A percentile compares a stretch with the other conserved stretches of the same genome.
Evolutionary conservation across 2,329 filamentous ascomycete genomes (phyloP).

Genomic region (Cladorrhinum sp.): DNA sequence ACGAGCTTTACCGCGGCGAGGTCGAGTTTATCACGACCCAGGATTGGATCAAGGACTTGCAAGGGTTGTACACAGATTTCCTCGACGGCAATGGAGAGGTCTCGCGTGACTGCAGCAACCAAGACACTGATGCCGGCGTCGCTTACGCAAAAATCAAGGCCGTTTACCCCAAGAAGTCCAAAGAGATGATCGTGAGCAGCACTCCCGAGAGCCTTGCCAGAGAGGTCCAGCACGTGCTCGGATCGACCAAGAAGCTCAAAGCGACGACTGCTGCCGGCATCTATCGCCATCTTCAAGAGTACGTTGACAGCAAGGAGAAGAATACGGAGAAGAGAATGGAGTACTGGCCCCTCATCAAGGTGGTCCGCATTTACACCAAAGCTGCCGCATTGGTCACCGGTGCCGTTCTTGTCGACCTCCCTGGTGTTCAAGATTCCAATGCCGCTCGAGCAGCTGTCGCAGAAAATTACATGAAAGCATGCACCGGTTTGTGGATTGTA

Average conservation of each 20-base stretch:
- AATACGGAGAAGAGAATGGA: constrained; percentile 28
- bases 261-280: constrained; percentile 40
- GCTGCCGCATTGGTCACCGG: constrained; percentile 37
- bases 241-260: constrained; percentile 42
- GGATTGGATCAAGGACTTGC: constrained; percentile 54
- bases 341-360: constrained; percentile 53
- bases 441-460: constrained; percentile 51
- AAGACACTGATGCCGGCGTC: constrained; percentile 40
- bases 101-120: constrained; percentile 26
- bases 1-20: constrained; percentile 41
- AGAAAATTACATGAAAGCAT: constrained; percentile 57
- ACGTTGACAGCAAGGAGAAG: constrained; percentile 57
- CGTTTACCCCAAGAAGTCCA: constrained; percentile 38
- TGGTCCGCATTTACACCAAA: constrained; percentile 43
- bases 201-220: constrained; percentile 42
- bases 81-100: constrained; percentile 41
- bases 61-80: constrained; percentile 47
- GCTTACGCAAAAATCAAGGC: constrained; percentile 45
- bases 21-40: constrained; percentile 53
- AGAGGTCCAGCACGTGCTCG: constrained; percentile 47
- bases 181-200: constrained; percentile 40
- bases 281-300: constrained; percentile 47
- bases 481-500: constrained; percentile 60
- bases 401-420: constrained; percentile 47
- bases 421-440: constrained; percentile 59